phyloP scores from a whole-genome alignment of 192 early-diverging fungal genomes.

The Phycomyces blakesleeanus region DNA sequence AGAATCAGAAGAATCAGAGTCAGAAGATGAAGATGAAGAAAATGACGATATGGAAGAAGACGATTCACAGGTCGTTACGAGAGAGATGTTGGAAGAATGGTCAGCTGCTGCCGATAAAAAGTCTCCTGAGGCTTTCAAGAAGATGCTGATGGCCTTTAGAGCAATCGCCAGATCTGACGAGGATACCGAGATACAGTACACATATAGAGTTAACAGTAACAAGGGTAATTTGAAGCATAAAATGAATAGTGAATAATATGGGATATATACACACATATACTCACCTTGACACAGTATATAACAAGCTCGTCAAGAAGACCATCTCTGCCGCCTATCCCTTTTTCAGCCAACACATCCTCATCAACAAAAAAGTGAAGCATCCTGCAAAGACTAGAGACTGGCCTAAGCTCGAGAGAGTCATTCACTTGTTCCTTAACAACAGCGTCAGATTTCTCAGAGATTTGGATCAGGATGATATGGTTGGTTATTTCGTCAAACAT shows the following conservation, averaged over 20 bases:
- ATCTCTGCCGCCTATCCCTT: slow-evolving; percentile 65
- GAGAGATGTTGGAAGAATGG: slow-evolving; percentile 49
- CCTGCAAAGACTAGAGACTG: slow-evolving; percentile 18
- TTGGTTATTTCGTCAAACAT: slow-evolving; percentile 77
- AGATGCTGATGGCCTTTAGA: slow-evolving; percentile 81
- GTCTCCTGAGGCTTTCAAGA: slow-evolving; percentile 68
- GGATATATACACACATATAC: neutral
- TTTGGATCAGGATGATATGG: slow-evolving; percentile 76
- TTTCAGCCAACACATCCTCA: slow-evolving; percentile 65
- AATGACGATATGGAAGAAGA: slow-evolving; percentile 34
- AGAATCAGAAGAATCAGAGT: slow-evolving; percentile 24
- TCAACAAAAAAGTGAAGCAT: slow-evolving; percentile 27
- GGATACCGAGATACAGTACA: slow-evolving; percentile 32
- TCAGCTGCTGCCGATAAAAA: slow-evolving; percentile 48
- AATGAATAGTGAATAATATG: neutral
- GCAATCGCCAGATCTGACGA: slow-evolving; percentile 70
- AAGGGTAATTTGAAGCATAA: slow-evolving; percentile 22
- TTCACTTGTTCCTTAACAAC: slow-evolving; percentile 75
- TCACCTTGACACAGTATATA: slow-evolving; percentile 56
- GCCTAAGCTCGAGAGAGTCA: slow-evolving; percentile 55
- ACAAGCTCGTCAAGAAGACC: slow-evolving; percentile 68
- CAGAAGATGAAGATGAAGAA: slow-evolving; percentile 21
- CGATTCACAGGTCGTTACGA: slow-evolving; percentile 53
- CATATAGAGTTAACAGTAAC: slow-evolving; percentile 69
- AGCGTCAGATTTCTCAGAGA: slow-evolving; percentile 70